Evolutionary conservation across 768 basidiomycete genomes (phyloP).

Genomic region (Cystofilobasidium bisporidii): DNA sequence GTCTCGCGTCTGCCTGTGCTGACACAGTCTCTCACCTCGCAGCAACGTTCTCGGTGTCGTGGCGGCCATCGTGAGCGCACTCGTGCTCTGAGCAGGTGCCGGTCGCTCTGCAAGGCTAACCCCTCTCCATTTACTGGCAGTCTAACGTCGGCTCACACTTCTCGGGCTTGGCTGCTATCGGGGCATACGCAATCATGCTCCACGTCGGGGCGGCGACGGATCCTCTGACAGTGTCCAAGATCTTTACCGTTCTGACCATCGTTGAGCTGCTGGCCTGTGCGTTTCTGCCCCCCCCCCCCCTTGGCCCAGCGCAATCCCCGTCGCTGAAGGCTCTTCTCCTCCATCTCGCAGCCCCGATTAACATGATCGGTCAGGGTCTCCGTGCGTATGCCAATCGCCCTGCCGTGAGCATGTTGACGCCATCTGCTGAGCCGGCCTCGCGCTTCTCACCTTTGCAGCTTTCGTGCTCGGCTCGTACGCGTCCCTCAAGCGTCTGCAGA

Average conservation of each 20-base stretch:
- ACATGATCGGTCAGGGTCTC: slow-evolving; percentile 12
- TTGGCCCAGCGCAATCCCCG: no score
- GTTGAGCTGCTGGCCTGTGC: background rate
- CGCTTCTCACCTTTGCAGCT: no score
- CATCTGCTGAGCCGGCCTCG: no score
- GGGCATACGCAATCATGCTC: slow-evolving; percentile 13
- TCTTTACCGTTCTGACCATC: slow-evolving; percentile 20
- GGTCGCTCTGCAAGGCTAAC: no score
- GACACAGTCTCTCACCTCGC: no score
- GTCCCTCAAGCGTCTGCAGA: slow-evolving; percentile 11
- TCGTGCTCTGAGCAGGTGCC: no score
- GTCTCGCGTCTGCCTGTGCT: no score
- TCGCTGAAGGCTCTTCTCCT: no score
- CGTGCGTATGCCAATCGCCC: no score
- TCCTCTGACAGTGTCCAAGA: background rate
- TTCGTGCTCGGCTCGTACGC: slow-evolving; percentile 13
- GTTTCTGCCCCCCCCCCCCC: no score
- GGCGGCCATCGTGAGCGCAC: background rate
- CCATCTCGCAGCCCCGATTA: background rate
- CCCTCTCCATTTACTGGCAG: no score
- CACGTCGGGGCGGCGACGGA: background rate
- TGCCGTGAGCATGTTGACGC: no score
- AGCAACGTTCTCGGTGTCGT: background rate
- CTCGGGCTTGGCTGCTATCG: slow-evolving; percentile 6
- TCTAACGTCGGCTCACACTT: slow-evolving; percentile 2